These are phyloP conservation scores for Fraxinus excelsior DNA, from an alignment of 257 asterid species.

Conservation along the genomic window DNA sequence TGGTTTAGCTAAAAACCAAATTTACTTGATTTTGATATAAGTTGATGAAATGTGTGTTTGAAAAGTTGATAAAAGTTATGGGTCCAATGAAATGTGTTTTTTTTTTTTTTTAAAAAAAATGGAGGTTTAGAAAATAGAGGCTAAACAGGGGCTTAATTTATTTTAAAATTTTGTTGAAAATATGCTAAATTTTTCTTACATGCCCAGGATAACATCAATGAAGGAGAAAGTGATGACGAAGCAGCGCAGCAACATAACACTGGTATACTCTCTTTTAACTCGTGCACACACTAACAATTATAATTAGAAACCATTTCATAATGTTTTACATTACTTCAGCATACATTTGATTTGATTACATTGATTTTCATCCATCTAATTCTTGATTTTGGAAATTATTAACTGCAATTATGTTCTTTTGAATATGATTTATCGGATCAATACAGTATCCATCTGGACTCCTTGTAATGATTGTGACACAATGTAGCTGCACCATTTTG, in stretches of 20 bases:
- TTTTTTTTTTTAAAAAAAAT: too few relatives aligned
- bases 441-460: background rate
- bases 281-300: constrained; percentile 7
- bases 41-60: too few relatives aligned
- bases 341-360: background rate
- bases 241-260: constrained; percentile 6
- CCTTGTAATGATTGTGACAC: constrained; percentile 18
- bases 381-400: background rate
- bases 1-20: too few relatives aligned
- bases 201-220: constrained; percentile 79
- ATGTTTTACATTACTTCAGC: constrained; percentile 2
- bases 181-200: constrained; percentile 13
- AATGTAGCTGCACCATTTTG: background rate
- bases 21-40: too few relatives aligned
- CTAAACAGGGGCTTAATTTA: too few relatives aligned
- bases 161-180: background rate
- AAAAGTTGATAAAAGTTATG: too few relatives aligned
- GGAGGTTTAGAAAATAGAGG: too few relatives aligned
- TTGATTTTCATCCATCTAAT: background rate
- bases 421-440: constrained; percentile 1
- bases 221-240: constrained; percentile 80
- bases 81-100: too few relatives aligned
- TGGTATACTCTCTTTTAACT: constrained; percentile 42
- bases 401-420: constrained; percentile 8
- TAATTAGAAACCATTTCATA: constrained; percentile 9